Evolutionary conservation across 805 yeast genomes (phyloP), one percentile per base, ranked within the genome.

Genomic region (Barnettozyma californica): DNA sequence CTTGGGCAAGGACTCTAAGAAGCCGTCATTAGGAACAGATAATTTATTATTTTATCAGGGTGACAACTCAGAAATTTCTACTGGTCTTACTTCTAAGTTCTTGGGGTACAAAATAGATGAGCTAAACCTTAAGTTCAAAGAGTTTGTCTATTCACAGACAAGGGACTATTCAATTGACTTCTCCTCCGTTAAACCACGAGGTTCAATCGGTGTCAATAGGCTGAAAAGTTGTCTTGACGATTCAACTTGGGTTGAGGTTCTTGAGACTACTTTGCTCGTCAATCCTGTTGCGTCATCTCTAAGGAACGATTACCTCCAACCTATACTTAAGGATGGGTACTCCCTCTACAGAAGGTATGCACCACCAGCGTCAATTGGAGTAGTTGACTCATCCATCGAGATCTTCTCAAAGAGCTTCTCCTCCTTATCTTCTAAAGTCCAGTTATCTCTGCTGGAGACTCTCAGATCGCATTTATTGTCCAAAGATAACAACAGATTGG

Each of bases 381-480:
- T 87, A 3, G 76, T 89, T n/a, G 96, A 92, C 65, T 62, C 77
- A 2, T 83, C 97, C 0, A 81, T 92, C 59, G 89, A 84, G 51
- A 71, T 91, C 1, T 87, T 90, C 60, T 80, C 87, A 5, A 60
- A 76, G 9, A 73, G 85, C 1, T 84, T 92, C 54, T 87, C 95
- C 0, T 70, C 74, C 49, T 75, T 92, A 55, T 80, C 91, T 8
- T 67, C 79, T 5, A 87, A 88, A 52, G 85, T 94, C 46, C 97
- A 92, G 59, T 83, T 84, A 49, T 89, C 97, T 1, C 73, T 94
- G n/a, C 65, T 94, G 19, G 97, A 92, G 58, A 87, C 83, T 46
- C 66, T 94, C 52, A 76, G 90, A 54, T 70, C 83, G 4, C 71
- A 75, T 16, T 52, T 83, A 34, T 68, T 77, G 43, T 70, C 78